Conservation (phyloP, 2,329 filamentous ascomycete genomes). For the Aspergillus pseudoterreus region DNA sequence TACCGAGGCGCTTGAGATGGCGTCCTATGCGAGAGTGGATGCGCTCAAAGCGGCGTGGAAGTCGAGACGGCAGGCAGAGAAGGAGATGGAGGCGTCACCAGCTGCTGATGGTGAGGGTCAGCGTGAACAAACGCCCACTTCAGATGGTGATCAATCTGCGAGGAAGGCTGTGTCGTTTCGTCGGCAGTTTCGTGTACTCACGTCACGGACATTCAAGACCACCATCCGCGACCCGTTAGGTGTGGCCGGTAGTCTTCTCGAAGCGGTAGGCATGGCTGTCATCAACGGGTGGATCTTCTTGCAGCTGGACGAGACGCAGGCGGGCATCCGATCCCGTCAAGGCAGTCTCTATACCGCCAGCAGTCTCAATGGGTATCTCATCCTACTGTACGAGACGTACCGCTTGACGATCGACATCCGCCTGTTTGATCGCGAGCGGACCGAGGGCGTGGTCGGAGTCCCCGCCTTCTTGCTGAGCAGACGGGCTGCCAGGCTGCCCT, state of each 20-base stretch:
- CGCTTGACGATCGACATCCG: constrained; percentile 71
- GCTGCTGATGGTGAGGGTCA: background rate
- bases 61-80: constrained; percentile 1
- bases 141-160: constrained; percentile 4
- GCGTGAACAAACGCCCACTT: background rate
- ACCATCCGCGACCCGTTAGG: constrained; percentile 76
- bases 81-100: constrained; percentile 2
- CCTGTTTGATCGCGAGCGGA: constrained; percentile 70
- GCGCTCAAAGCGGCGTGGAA: constrained; percentile 60
- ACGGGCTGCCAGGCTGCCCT: constrained; percentile 63
- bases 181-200: constrained; percentile 64
- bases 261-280: constrained; percentile 67
- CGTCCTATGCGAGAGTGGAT: constrained; percentile 59
- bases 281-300: constrained; percentile 72
- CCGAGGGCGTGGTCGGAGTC: constrained; percentile 68
- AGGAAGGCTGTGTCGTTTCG: constrained; percentile 53
- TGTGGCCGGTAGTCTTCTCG: constrained; percentile 65
- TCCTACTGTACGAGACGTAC: constrained; percentile 72
- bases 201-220: constrained; percentile 64
- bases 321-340: constrained; percentile 70
- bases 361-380: constrained; percentile 71
- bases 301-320: constrained; percentile 59
- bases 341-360: constrained; percentile 70
- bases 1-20: constrained; percentile 60
- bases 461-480: constrained; percentile 68